Percentiles rank a stretch among this genome's conserved stretches.
These are phyloP conservation scores for Chaetomium olivaceum DNA, from an alignment of 2,329 filamentous ascomycete genomes.

Conservation along the genomic window DNA sequence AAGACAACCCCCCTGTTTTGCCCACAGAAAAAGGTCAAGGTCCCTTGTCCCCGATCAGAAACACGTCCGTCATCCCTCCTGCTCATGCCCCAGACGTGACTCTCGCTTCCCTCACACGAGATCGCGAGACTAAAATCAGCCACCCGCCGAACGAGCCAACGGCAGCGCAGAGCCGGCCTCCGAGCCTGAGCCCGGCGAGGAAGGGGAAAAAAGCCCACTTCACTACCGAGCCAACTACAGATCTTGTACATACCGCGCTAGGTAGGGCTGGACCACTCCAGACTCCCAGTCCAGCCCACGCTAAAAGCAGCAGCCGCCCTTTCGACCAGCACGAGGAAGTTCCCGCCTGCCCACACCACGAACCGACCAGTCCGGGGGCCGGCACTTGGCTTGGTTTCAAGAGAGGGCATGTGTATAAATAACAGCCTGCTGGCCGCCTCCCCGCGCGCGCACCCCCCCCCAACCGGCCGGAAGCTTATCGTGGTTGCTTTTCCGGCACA, in stretches of 20 bases:
- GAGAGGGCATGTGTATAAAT: not conserved
- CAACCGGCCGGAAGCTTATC: not conserved
- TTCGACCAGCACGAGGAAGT: not conserved
- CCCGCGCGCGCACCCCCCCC: no score
- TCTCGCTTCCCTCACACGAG: not conserved
- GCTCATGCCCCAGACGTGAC: not conserved
- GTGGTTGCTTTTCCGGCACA: not conserved
- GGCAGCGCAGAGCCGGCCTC: not conserved
- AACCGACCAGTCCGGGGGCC: not conserved
- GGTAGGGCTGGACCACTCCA: slow-evolving; percentile 10
- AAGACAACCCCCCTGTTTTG: not conserved
- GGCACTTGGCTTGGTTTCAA: not conserved
- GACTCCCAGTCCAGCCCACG: not conserved
- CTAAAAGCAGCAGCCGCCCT: not conserved
- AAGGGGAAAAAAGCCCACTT: not conserved
- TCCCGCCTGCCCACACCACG: not conserved
- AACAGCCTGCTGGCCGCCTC: not conserved
- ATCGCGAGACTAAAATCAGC: not conserved
- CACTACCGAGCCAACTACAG: not conserved
- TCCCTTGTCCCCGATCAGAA: not conserved
- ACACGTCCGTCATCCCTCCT: no score
- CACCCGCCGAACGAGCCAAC: not conserved
- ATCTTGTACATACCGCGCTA: not conserved
- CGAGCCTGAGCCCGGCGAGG: not conserved
- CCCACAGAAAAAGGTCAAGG: not conserved